These are phyloP conservation scores for Aurinia saxatilis DNA, from an alignment of 345 rosid genomes.

Conservation along the genomic window DNA sequence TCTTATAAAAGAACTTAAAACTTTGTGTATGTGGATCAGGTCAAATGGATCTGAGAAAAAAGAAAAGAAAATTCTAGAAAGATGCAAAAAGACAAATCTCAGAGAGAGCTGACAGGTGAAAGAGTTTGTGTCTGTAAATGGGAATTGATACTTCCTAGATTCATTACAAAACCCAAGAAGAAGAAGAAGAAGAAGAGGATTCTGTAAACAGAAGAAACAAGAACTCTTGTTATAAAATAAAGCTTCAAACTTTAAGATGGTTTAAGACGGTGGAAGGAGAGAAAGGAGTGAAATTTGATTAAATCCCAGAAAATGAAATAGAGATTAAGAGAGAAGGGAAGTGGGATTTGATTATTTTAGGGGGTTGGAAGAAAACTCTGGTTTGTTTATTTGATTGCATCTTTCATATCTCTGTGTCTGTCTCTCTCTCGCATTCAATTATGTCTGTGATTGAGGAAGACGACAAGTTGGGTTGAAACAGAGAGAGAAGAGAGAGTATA, in stretches of 20 bases:
- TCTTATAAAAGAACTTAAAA: not conserved
- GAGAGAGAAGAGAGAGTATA: conserved; percentile 1
- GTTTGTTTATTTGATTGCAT: no score
- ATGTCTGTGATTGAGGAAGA: conserved; percentile 15
- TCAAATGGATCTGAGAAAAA: conserved; percentile 21
- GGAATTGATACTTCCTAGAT: not conserved
- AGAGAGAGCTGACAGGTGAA: conserved; percentile 15
- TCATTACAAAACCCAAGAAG: conserved; percentile 3
- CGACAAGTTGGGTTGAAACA: conserved; percentile 14
- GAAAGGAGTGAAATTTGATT: not conserved
- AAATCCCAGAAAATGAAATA: not conserved
- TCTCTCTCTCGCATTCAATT: conserved; percentile 9
- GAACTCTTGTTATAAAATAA: no score
- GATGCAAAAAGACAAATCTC: conserved; percentile 24
- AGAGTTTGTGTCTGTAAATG: not conserved
- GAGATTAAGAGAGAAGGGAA: not conserved
- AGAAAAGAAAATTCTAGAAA: not conserved
- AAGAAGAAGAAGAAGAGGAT: no score
- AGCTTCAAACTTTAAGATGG: conserved; percentile 6
- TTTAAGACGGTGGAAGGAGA: not conserved
- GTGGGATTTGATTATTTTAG: not conserved
- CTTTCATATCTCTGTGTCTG: not conserved
- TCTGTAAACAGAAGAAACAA: not conserved
- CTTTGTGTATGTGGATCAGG: conserved; percentile 1
- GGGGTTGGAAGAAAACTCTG: not conserved